Evolutionary conservation across 306 rosid genomes (phyloP), one percentile per base, ranked within the genome.

Genomic region (Malus asiatica): DNA sequence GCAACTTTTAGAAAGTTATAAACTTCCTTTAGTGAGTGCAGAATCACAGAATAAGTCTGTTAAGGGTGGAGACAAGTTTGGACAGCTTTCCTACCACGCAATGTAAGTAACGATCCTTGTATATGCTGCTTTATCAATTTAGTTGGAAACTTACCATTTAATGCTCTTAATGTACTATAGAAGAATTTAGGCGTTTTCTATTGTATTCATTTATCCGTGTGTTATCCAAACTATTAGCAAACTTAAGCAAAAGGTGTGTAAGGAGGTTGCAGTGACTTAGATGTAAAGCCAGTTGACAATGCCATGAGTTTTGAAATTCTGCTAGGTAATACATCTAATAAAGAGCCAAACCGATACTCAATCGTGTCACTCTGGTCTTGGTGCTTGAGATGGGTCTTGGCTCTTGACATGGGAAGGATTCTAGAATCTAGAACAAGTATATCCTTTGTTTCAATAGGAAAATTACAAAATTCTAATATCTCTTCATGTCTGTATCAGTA

Each of bases 1-100:
- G 85, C 80, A 45, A 23, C 86, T 92, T 80, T 75, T 92, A 77
- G 91, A 87, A 83, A 92, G 96, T 77, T 95, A 95, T 82, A 95
- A 86, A 83, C 97, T 95, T 79, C 97, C 97, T 65, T 83, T 89
- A 44, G 82, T 81, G 30, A 76, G 75, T 83, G 79, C 69, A 52
- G 64, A 67, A 73, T 80, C 84, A 53, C 78, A 78, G 69, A 52
- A 29, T 45, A 89, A 85, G 66, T 81, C 88, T 18, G 42, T 71
- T 58, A 86, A 85, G 76, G 83, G 74, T 25, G 92, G 60, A 70
- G 80, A 84, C 76, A 87, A 87, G 84, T 87, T 78, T 76, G 81
- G 72, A 60, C 88, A 90, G 59, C 93, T 89, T 82, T 95, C 99
- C 32, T 95, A 89, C 83, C 87, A 84, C 82, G 91, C 89, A 65